Evolutionary conservation across 805 yeast species (phyloP).

Genomic region (Candida qinlingensis): DNA sequence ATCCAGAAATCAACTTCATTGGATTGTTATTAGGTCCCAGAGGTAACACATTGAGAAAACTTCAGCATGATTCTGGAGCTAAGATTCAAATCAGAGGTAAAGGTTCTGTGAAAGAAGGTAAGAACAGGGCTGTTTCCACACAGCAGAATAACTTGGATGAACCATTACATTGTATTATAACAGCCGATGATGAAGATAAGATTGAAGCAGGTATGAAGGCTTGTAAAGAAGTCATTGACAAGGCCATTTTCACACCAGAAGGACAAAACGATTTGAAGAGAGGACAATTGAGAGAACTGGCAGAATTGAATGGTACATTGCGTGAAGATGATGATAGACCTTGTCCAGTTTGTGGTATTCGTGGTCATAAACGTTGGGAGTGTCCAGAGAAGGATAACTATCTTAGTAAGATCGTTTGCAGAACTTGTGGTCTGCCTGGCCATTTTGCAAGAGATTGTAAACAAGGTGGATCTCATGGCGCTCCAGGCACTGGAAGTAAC

Average conservation of each 20-base stretch:
- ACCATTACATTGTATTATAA: slow-evolving; percentile 82
- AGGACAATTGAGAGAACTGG: slow-evolving; percentile 86
- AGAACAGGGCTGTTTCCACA: slow-evolving; percentile 36
- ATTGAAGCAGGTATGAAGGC: slow-evolving; percentile 69
- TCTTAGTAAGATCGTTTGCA: slow-evolving; percentile 60
- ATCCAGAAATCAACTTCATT: slow-evolving; percentile 89
- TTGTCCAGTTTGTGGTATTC: slow-evolving; percentile 60
- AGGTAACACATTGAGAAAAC: slow-evolving; percentile 77
- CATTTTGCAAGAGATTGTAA: slow-evolving; percentile 85
- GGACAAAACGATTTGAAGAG: slow-evolving; percentile 91
- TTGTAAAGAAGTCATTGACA: slow-evolving; percentile 70
- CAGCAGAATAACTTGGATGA: slow-evolving; percentile 59
- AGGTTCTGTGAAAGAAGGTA: slow-evolving; percentile 94
- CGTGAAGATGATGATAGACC: slow-evolving; percentile 69
- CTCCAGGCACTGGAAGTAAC: slow-evolving; percentile 7
- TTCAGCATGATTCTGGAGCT: slow-evolving; percentile 86
- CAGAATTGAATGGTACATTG: slow-evolving; percentile 89
- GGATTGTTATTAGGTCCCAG: slow-evolving; percentile 93
- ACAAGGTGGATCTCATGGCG: slow-evolving; percentile 8
- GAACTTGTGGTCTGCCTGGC: slow-evolving; percentile 75
- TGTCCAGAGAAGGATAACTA: slow-evolving; percentile 54
- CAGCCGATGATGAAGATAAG: slow-evolving; percentile 75
- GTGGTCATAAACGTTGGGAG: slow-evolving; percentile 59
- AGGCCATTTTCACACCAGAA: slow-evolving; percentile 84
- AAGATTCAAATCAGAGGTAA: slow-evolving; percentile 87